phyloP scores from a whole-genome alignment of 352 stramenopile species.

The Phytophthora cajani region DNA sequence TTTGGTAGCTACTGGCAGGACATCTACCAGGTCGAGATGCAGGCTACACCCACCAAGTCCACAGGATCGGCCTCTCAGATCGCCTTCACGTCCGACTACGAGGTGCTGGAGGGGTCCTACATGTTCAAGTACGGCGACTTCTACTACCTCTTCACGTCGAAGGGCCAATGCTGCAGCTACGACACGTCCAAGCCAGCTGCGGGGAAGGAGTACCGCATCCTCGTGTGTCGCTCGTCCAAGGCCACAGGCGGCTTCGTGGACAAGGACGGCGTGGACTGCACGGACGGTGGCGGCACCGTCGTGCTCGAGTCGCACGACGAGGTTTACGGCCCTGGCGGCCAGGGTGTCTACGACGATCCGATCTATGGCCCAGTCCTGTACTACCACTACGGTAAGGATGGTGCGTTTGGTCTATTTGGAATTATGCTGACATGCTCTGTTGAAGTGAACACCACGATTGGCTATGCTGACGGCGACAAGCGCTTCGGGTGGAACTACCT shows the following conservation, averaged over 20 bases:
- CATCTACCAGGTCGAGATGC: constrained; percentile 37
- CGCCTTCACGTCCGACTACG: constrained; percentile 32
- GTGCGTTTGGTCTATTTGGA: background rate
- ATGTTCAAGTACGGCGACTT: constrained; percentile 46
- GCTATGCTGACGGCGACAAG: constrained; percentile 49
- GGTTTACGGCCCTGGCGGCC: constrained; percentile 51
- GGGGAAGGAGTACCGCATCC: constrained; percentile 58
- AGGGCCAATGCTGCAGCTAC: constrained; percentile 47
- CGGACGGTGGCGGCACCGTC: constrained; percentile 40
- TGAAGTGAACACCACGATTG: constrained; percentile 46
- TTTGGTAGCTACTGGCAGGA: constrained; percentile 49
- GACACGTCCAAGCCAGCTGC: constrained; percentile 27
- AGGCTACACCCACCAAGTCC: constrained; percentile 17
- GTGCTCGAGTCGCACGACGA: constrained; percentile 49
- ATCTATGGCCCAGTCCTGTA: constrained; percentile 51
- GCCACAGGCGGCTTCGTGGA: constrained; percentile 41
- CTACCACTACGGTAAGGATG: constrained; percentile 55
- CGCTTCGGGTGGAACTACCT: constrained; percentile 56
- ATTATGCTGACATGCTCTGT: background rate
- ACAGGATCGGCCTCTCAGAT: constrained; percentile 24
- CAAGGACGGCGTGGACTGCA: constrained; percentile 37
- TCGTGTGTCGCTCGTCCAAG: constrained; percentile 44
- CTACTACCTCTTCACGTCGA: constrained; percentile 59
- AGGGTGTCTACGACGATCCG: constrained; percentile 54
- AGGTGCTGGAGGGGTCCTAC: constrained; percentile 44